These are phyloP conservation scores for Centella asiatica DNA, from an alignment of 129 eudicot genomes.

Conservation along the genomic window DNA sequence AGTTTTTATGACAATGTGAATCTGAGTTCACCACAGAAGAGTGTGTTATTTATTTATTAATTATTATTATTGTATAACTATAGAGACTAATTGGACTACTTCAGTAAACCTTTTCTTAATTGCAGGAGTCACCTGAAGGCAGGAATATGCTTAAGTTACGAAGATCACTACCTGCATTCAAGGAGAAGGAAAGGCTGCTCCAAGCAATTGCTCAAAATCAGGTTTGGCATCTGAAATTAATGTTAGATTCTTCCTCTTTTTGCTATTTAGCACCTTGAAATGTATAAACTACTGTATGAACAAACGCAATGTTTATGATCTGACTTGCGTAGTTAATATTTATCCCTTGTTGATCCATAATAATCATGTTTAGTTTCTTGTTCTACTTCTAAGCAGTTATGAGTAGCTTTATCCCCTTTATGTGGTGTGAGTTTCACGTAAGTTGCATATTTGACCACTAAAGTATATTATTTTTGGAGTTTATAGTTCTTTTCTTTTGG, in stretches of 20 bases:
- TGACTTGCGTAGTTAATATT: neutral
- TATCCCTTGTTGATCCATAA: too few relatives aligned
- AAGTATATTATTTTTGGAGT: too few relatives aligned
- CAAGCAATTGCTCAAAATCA: slow-evolving; percentile 97
- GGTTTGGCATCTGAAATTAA: slow-evolving; percentile 34
- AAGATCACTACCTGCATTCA: slow-evolving; percentile 87
- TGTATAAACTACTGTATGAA: neutral
- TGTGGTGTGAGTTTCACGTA: too few relatives aligned
- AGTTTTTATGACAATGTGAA: neutral
- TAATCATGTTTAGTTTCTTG: neutral
- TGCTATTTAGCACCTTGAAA: neutral
- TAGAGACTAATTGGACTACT: too few relatives aligned
- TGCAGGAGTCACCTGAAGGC: slow-evolving; percentile 97
- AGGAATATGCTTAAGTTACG: slow-evolving; percentile 73
- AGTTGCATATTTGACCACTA: too few relatives aligned
- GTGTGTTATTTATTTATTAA: neutral
- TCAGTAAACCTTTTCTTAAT: slow-evolving; percentile 5
- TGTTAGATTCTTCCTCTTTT: neutral
- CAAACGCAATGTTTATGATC: neutral
- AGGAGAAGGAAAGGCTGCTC: slow-evolving; percentile 90
- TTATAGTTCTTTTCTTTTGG: too few relatives aligned
- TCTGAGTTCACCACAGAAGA: neutral
- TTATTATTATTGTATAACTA: too few relatives aligned
- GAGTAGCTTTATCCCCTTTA: neutral
- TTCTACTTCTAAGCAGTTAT: neutral